phyloP scores from a whole-genome alignment of 805 yeast genomes.

The Pichia manshurica region DNA sequence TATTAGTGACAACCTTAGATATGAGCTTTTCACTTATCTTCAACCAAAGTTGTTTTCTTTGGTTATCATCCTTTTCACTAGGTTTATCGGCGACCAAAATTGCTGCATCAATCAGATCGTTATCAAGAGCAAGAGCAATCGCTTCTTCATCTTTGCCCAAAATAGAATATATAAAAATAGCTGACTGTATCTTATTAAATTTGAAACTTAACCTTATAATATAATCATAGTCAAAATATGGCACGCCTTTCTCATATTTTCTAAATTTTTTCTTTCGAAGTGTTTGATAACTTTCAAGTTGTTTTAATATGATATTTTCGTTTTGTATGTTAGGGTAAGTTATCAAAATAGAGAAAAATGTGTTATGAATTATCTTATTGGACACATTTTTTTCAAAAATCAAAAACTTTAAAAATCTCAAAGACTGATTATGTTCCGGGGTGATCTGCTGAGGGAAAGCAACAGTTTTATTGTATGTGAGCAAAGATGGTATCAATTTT shows the following conservation, averaged over 20 bases:
- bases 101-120: constrained; percentile 55
- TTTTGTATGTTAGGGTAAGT: constrained; percentile 36
- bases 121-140: constrained; percentile 60
- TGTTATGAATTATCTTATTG: constrained; percentile 56
- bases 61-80: constrained; percentile 26
- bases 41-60: constrained; percentile 70
- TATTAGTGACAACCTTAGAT: constrained; percentile 27
- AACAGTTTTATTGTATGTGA: constrained; percentile 56
- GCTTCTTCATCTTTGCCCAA: constrained; percentile 76
- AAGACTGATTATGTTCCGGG: constrained; percentile 52
- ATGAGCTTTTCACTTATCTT: constrained; percentile 52
- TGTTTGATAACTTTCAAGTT: constrained; percentile 36
- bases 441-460: constrained; percentile 30
- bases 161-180: constrained; percentile 66
- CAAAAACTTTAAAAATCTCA: constrained; percentile 56
- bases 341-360: constrained; percentile 62
- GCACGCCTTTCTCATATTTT: constrained; percentile 21
- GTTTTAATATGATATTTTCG: constrained; percentile 45
- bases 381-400: constrained; percentile 39
- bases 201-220: constrained; percentile 67
- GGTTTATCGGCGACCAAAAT: constrained; percentile 51
- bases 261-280: constrained; percentile 11
- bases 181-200: constrained; percentile 53
- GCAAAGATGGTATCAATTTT: constrained; percentile 67
- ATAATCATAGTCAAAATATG: constrained; percentile 63